Base-by-base conservation (phyloP, 495 filamentous ascomycete species). In the Penicillium subrubescens region DNA sequence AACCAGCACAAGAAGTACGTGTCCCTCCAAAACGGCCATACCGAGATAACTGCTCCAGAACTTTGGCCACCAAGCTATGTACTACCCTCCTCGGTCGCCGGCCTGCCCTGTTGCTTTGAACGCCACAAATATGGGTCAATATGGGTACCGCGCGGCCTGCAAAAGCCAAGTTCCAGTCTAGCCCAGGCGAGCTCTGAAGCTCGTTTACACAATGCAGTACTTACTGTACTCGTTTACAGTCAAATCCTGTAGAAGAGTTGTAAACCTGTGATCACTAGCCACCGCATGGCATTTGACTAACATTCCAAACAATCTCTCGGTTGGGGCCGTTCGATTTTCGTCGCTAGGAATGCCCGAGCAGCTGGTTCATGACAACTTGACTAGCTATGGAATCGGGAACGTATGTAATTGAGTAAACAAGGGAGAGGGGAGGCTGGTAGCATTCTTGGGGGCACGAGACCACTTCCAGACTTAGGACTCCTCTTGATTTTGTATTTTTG, bases 111-210 rank as follows among this genome's bases (percentile, higher is more conserved):
- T 50, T 34, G 27, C 19, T 34, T 23, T 50, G 29, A 46, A 48
- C 59, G 61, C 65, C 65, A 67, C 65, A 60, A 48, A 48, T 46
- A 48, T 48, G 44, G 44, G 44, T 46, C 43, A 21, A 53, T 14
- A 59, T 64, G 51, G 33, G 57, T 59, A 61, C 58, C 61, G 21
- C 21, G 53, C 62, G 59, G 63, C 53, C 43, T 53, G n/a, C 48
- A 35, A 8, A 59, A 48, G 33, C 39, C 63, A n/a, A 51, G 41
- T 53, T 34, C 46, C 57, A 46, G 43, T 21, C n/a, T 46, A 46
- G 44, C 44, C 10, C 11, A 0, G 31, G 31, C 57, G 25, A 44
- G 41, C 27, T 35, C 0, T 0, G 23, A 43, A 50, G 41, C 19
- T 31, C 39, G 34, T 35, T 51, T 52, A 44, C n/a, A 48, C 14